Evolutionary conservation across 2,329 filamentous ascomycete species (phyloP).

Genomic region (Colletotrichum cordylinicola): DNA sequence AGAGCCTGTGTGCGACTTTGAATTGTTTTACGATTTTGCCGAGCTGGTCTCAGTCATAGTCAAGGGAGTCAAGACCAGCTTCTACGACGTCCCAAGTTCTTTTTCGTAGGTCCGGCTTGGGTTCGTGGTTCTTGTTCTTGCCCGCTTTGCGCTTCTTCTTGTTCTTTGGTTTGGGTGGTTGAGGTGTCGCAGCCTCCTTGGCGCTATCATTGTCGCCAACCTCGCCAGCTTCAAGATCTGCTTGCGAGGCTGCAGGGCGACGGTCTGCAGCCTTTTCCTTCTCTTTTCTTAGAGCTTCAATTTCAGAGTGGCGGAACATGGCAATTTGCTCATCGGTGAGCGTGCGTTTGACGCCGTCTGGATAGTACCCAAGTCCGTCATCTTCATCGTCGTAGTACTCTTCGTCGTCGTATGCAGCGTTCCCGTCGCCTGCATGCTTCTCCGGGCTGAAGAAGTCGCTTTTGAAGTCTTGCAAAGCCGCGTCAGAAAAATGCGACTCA

Average conservation of each 20-base stretch:
- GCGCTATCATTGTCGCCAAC: constrained; percentile 30
- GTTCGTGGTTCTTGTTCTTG: constrained; percentile 46
- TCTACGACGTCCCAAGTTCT: constrained; percentile 73
- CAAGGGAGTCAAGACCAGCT: constrained; percentile 61
- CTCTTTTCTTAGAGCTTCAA: constrained; percentile 66
- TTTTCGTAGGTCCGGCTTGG: constrained; percentile 68
- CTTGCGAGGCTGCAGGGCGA: neutral
- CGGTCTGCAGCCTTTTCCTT: constrained; percentile 38
- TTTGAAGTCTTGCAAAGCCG: constrained; percentile 51
- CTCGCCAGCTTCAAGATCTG: constrained; percentile 32
- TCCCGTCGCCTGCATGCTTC: constrained; percentile 26
- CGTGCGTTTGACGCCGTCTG: constrained; percentile 85
- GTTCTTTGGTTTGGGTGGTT: constrained; percentile 27
- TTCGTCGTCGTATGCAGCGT: constrained; percentile 24
- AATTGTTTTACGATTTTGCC: neutral
- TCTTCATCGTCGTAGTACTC: constrained; percentile 54
- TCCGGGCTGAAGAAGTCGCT: constrained; percentile 47
- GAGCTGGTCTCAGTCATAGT: constrained; percentile 54
- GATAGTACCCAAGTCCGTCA: constrained; percentile 81
- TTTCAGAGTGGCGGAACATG: constrained; percentile 89
- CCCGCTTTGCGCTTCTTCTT: constrained; percentile 44
- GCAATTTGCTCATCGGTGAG: constrained; percentile 90
- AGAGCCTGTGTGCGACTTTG: neutral
- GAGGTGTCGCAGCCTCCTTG: constrained; percentile 17
- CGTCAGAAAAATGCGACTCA: constrained; percentile 61